Percentiles rank a stretch among this genome's conserved stretches.
These are phyloP conservation scores for Quercus phellos DNA, from an alignment of 331 rosid genomes.

Conservation along the genomic window DNA sequence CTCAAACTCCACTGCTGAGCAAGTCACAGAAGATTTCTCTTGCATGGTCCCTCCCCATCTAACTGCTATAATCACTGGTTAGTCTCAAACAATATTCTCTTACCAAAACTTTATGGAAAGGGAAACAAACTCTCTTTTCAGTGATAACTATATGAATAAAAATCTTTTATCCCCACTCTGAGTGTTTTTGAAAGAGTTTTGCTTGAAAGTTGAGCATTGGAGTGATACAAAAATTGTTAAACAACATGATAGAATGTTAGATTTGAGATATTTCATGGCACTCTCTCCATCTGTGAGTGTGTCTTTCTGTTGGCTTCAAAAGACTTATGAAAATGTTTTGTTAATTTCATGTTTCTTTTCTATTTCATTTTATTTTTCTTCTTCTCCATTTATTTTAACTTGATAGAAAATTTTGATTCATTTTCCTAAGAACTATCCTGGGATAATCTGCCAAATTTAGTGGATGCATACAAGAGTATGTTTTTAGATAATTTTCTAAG, in stretches of 20 bases:
- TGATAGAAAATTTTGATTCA: background rate
- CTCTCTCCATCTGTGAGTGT: background rate
- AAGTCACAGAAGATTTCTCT: slow-evolving; percentile 54
- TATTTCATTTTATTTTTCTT: background rate
- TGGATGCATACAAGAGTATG: too few species aligned
- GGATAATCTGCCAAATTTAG: slow-evolving; percentile 2
- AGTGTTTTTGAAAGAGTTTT: too few species aligned
- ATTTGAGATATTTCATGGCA: background rate
- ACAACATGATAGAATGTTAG: too few species aligned
- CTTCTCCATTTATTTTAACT: background rate
- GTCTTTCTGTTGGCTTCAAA: background rate
- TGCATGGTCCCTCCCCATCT: slow-evolving; percentile 40
- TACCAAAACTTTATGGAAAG: background rate
- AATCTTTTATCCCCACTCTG: too few species aligned
- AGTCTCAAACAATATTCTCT: slow-evolving; percentile 5
- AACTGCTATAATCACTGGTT: slow-evolving; percentile 90
- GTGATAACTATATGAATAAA: background rate
- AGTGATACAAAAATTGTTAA: too few species aligned
- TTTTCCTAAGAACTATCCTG: background rate
- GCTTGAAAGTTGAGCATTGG: too few species aligned
- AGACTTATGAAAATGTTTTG: background rate
- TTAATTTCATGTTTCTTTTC: background rate
- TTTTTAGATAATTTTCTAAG: background rate
- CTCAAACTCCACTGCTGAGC: slow-evolving; percentile 91
- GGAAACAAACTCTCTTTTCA: background rate